Evolutionary conservation across 495 filamentous ascomycete species (phyloP).

Genomic region (Xylaria flabelliformis): DNA sequence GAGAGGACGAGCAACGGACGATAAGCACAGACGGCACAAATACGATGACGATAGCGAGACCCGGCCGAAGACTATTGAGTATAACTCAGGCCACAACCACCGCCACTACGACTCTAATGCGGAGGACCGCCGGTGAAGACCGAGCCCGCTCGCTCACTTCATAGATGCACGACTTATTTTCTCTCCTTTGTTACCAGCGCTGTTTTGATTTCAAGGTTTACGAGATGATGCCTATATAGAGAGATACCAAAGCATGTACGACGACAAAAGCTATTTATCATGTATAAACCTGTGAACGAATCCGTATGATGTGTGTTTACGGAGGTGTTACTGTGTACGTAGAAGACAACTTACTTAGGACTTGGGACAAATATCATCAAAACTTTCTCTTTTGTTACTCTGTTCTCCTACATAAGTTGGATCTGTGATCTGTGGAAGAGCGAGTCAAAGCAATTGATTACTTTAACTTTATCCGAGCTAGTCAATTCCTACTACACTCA

Average conservation of each 20-base stretch:
- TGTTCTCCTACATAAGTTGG: not conserved
- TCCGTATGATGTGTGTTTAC: not conserved
- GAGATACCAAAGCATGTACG: constrained; percentile 33
- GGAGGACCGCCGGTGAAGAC: constrained; percentile 32
- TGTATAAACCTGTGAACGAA: constrained; percentile 22
- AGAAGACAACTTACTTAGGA: not conserved
- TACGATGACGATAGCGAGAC: constrained; percentile 35
- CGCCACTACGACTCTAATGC: constrained; percentile 35
- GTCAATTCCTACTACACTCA: not conserved
- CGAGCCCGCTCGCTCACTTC: not conserved
- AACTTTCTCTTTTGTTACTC: constrained; percentile 2
- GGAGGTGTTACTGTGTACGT: constrained; percentile 12
- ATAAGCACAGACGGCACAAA: constrained; percentile 33
- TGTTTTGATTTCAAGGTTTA: constrained; percentile 1
- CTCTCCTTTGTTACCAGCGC: constrained; percentile 21
- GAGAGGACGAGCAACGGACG: constrained; percentile 36
- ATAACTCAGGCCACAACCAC: constrained; percentile 28
- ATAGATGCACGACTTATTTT: constrained; percentile 17
- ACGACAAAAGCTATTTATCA: constrained; percentile 21
- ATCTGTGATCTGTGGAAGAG: not conserved
- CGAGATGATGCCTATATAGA: constrained; percentile 22
- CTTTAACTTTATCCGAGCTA: not conserved
- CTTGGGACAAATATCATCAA: not conserved
- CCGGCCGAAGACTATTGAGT: constrained; percentile 34
- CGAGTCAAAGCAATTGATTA: not conserved